Conservation (phyloP, 192 early-diverging fungal species). For the Rhizophlyctis rosea region DNA sequence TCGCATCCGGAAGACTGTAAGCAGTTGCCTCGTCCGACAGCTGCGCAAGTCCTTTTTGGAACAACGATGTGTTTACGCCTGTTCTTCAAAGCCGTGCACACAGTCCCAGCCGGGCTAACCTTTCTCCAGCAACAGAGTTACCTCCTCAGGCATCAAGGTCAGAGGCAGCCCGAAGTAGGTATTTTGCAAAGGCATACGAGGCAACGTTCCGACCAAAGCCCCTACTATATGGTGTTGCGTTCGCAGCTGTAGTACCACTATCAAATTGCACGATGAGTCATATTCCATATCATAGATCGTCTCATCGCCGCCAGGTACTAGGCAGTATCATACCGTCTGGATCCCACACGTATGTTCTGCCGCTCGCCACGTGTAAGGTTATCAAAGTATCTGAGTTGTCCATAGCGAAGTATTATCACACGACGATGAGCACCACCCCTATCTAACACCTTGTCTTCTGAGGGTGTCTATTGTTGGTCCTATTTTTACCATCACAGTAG, state of each 20-base stretch:
- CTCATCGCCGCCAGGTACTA: neutral
- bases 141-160: constrained; percentile 69
- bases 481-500: too few species aligned
- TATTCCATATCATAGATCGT: too few species aligned
- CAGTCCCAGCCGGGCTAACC: too few species aligned
- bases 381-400: too few species aligned
- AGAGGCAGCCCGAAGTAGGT: constrained; percentile 72
- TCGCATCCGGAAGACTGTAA: constrained; percentile 2
- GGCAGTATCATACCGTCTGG: neutral
- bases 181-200: constrained; percentile 72
- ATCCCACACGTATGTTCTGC: neutral
- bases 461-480: too few species aligned
- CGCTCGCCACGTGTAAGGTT: neutral
- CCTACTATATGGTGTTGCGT: constrained; percentile 61
- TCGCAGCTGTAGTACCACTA: constrained; percentile 39
- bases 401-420: too few species aligned
- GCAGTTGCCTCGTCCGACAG: constrained; percentile 19
- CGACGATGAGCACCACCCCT: too few species aligned
- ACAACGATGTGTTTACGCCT: too few species aligned
- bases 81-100: too few species aligned
- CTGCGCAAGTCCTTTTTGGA: constrained; percentile 20
- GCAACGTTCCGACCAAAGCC: constrained; percentile 63
- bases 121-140: constrained; percentile 49
- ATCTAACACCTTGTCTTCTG: too few species aligned
- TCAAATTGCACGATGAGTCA: neutral